phyloP scores from a whole-genome alignment of 345 rosid species.

The Ceriops zippeliana region DNA sequence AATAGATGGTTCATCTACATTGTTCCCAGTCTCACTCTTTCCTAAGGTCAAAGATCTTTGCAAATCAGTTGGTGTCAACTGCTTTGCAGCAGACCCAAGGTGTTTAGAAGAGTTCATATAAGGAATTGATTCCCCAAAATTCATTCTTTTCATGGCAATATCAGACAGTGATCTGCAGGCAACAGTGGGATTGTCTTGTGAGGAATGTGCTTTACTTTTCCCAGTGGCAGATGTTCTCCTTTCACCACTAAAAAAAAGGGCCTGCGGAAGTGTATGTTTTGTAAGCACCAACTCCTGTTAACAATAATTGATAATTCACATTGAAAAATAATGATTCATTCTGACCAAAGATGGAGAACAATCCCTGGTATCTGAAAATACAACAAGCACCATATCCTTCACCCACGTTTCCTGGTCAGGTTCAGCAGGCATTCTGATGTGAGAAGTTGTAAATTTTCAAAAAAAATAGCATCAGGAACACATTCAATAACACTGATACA shows the following conservation, averaged over 20 bases:
- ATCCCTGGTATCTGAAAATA: slow-evolving; percentile 78
- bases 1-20: slow-evolving; percentile 44
- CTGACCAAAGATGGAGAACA: slow-evolving; percentile 86
- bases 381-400: slow-evolving; percentile 67
- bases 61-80: slow-evolving; percentile 56
- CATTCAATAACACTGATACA: no score
- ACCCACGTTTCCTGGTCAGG: slow-evolving; percentile 85
- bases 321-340: slow-evolving; percentile 20
- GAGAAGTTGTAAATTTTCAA: slow-evolving; percentile 29
- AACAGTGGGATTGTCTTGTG: slow-evolving; percentile 30
- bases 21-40: slow-evolving; percentile 43
- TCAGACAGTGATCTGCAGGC: slow-evolving; percentile 55
- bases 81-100: slow-evolving; percentile 75
- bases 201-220: slow-evolving; percentile 37
- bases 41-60: slow-evolving; percentile 42
- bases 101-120: slow-evolving; percentile 48
- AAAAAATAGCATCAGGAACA: slow-evolving; percentile 4
- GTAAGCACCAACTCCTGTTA: slow-evolving; percentile 16
- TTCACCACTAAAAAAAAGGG: slow-evolving; percentile 56
- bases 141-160: slow-evolving; percentile 41
- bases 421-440: slow-evolving; percentile 34
- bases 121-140: slow-evolving; percentile 39
- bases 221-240: slow-evolving; percentile 46
- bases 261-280: slow-evolving; percentile 40
- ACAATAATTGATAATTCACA: not conserved